Evolutionary conservation across 371 early-diverging fungal genomes (phyloP), one percentile per base, ranked within the genome.

Genomic region (Apophysomyces sp.): DNA sequence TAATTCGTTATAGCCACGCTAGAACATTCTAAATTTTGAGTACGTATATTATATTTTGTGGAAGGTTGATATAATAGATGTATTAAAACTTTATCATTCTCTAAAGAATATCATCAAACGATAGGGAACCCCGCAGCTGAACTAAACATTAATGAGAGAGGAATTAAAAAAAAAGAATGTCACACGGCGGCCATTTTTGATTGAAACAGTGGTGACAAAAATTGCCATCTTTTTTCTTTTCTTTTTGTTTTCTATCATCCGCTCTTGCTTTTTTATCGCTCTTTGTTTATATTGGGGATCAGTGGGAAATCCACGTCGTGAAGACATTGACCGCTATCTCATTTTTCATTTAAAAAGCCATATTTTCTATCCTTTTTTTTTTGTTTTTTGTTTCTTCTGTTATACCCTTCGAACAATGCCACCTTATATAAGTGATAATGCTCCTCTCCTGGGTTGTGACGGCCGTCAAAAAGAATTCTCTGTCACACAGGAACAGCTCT

Each of bases 401-500:
- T 18, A 5, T 21, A 21, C 16, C n/a, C n/a, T n/a, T n/a, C n/a
- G n/a, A 18, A 44, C 21, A 44, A 44, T 44, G 49, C 21, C 49
- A 21, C 21, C 49, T 44, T 44, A 44, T 21, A 4, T 44, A 9
- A 21, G 21, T 44, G 49, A 44, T 21, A 44, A 21, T 21, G 49
- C 49, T 4, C 49, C 49, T 44, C 49, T 44, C 11, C 21, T 44
- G 49, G 49, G 9, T 21, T 44, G 49, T 44, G 49, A 44, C 49
- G 18, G 49, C 49, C 49, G 9, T 11, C 16, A 54, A 28, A 53
- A 60, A 30, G 41, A 57, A 15, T 84, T 82, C 64, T 64, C 67
- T 44, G 67, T 82, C 30, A 57, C 65, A 8, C 66, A 75, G 8
- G 76, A 73, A 56, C 72, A 78, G 60, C 71, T 86, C 41, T 59